Evolutionary conservation across 441 rosid species (phyloP), one percentile per base, ranked within the genome.

Genomic region (Breynia disticha): DNA sequence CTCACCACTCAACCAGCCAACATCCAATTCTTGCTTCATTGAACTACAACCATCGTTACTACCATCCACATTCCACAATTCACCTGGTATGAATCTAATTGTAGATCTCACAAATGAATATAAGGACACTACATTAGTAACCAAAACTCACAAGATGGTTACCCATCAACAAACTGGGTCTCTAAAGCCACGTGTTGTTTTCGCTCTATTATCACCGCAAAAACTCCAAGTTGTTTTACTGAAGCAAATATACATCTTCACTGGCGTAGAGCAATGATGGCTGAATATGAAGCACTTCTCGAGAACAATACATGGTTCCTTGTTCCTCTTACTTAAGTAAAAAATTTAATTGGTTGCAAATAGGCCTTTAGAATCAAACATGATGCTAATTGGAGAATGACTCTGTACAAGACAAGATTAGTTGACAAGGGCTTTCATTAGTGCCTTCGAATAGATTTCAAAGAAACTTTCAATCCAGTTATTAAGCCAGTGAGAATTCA

Each of bases 391-490:
- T n/a, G n/a, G n/a, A n/a, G n/a, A n/a, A n/a, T n/a, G n/a, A n/a
- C n/a, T n/a, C n/a, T n/a, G n/a, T n/a, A n/a, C n/a, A n/a, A n/a
- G n/a, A n/a, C n/a, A n/a, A n/a, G n/a, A n/a, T n/a, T n/a, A n/a
- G n/a, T n/a, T n/a, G n/a, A n/a, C n/a, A n/a, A n/a, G n/a, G n/a
- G n/a, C n/a, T n/a, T n/a, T n/a, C n/a, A n/a, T n/a, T n/a, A n/a
- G n/a, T n/a, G n/a, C n/a, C n/a, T n/a, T n/a, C n/a, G n/a, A n/a
- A n/a, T n/a, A n/a, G n/a, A n/a, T n/a, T n/a, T n/a, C n/a, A n/a
- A n/a, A n/a, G 58, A 55, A 1, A 55, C 48, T 9, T 55, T 55
- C 48, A 55, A 14, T 8, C 58, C 58, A 13, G 48, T 55, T 3
- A 21, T 14, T 0, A 55, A 55, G 11, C 58, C 38, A 9, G 16